Base-by-base conservation (phyloP, 1,284 basidiomycete genomes). In the Bjerkandera adusta region DNA sequence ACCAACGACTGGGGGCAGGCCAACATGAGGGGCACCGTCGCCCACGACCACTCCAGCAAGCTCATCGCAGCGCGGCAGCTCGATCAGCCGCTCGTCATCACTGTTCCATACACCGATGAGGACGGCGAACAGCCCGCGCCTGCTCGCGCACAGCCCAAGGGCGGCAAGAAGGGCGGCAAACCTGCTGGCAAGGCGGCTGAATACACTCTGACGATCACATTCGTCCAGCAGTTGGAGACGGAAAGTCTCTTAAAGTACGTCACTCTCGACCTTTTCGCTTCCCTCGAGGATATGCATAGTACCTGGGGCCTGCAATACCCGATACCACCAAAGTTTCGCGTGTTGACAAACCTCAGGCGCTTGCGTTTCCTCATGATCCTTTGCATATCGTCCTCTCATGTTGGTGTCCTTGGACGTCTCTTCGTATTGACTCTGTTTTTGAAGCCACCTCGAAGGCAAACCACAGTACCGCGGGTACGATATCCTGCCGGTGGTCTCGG, bases 41-140 rank as follows among this genome's bases (percentile, higher is more conserved):
- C 86, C 0, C 87, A 90, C 56, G 88, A 90, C 53, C 71, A 73
- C 54, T 73, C 80, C 26, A 68, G 76, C 10, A 88, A 86, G 60
- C 64, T 89, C 29, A 76, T 88, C 33, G 66, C 87, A 0, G 68
- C 77, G 0, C 69, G 68, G 51, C 60, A 64, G 43, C 70, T 90
- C 3, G 74, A 74, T 0, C 73, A 85, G 47, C 83, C 84, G 1
- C 57, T 88, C 21, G 61, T 66, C 0, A 77, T 90, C 53, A 70
- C 56, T 18, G 69, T 88, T 5, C 65, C 66, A 0, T 86, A 70
- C 58, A 81, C 73, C 29, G 86, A 89, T 16, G 85, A 85, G 38
- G 77, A 85, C 51, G 60, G 58, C 1, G 72, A 70, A 3, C 73
- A 76, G 4, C 52, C 57, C 15, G 58, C 61, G 32, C 44, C 52